Evolutionary conservation across 345 rosid species (phyloP).

Genomic region (Garcia nutans): DNA sequence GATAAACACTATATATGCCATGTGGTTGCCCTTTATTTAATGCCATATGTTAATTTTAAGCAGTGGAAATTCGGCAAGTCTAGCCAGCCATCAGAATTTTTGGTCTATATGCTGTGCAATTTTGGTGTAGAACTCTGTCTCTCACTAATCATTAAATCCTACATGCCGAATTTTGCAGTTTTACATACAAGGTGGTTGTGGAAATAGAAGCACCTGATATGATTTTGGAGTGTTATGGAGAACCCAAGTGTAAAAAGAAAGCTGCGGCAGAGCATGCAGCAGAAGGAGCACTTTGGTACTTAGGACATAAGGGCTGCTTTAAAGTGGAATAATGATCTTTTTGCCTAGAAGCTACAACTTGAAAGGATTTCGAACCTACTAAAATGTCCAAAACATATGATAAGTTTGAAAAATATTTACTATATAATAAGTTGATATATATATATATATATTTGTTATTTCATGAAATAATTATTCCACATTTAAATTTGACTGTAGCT

Average conservation of each 20-base stretch:
- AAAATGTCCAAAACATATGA: too few relatives aligned
- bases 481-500: too few relatives aligned
- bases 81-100: neutral
- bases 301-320: constrained; percentile 42
- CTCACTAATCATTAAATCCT: neutral
- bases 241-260: constrained; percentile 55
- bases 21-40: neutral
- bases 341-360: too few relatives aligned
- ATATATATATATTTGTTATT: too few relatives aligned
- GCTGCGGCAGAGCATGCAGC: constrained; percentile 85
- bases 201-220: constrained; percentile 47
- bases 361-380: too few relatives aligned
- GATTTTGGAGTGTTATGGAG: constrained; percentile 57
- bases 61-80: neutral
- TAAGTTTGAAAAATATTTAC: too few relatives aligned
- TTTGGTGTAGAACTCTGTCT: neutral
- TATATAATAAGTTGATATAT: too few relatives aligned
- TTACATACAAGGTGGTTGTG: constrained; percentile 55
- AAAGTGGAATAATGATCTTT: neutral
- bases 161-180: constrained; percentile 42
- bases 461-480: too few relatives aligned
- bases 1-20: too few relatives aligned
- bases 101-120: neutral
- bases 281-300: constrained; percentile 73
- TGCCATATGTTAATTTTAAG: neutral